These are phyloP conservation scores for Coemansia sp. DNA, from an alignment of 192 early-diverging fungal species.

Conservation along the genomic window DNA sequence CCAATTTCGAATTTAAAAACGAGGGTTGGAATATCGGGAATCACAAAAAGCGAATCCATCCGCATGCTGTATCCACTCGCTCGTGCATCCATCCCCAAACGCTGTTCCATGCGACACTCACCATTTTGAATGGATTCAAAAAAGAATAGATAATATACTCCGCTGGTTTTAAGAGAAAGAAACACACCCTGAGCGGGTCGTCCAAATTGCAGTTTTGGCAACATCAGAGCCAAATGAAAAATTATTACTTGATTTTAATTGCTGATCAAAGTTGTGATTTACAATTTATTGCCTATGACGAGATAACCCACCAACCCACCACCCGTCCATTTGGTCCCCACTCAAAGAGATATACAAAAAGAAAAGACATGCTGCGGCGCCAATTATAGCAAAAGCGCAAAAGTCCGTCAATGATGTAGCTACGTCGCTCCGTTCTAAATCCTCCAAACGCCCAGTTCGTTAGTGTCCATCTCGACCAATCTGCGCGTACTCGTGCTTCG, in stretches of 20 bases:
- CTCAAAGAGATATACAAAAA: neutral
- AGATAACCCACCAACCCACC: slow-evolving; percentile 38
- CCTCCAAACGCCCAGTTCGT: too few species aligned
- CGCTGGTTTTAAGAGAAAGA: slow-evolving; percentile 40
- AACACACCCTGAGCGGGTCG: neutral
- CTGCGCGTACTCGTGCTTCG: too few species aligned
- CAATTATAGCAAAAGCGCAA: too few species aligned
- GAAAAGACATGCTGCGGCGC: too few species aligned
- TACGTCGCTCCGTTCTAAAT: too few species aligned
- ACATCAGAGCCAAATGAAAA: too few species aligned
- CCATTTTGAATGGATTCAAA: slow-evolving; percentile 45
- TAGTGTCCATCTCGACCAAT: too few species aligned
- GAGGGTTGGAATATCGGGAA: neutral
- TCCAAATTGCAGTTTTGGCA: too few species aligned
- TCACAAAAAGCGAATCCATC: neutral
- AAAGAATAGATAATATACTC: slow-evolving; percentile 33
- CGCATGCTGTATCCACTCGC: neutral
- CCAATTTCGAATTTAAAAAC: slow-evolving; percentile 5
- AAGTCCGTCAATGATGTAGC: too few species aligned
- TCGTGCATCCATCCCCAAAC: neutral
- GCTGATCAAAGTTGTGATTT: too few species aligned
- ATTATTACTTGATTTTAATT: too few species aligned
- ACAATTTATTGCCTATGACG: too few species aligned
- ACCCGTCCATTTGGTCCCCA: slow-evolving; percentile 29
- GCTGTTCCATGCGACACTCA: slow-evolving; percentile 13